Evolutionary conservation across 2,329 filamentous ascomycete species (phyloP).

Genomic region (Xylariaceae sp.): DNA sequence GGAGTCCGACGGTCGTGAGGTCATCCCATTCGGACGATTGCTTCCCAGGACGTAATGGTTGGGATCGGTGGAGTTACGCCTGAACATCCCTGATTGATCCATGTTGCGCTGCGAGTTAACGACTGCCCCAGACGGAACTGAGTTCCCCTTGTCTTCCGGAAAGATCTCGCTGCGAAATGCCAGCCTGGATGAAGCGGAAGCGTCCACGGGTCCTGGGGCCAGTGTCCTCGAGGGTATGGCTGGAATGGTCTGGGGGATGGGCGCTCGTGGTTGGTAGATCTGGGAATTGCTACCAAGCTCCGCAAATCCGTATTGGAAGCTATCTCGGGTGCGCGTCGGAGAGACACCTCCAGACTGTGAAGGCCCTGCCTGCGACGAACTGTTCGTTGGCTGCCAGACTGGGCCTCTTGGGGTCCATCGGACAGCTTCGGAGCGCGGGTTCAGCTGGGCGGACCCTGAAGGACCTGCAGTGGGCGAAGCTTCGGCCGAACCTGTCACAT

Average conservation of each 20-base stretch:
- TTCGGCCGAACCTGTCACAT: slow-evolving; percentile 29
- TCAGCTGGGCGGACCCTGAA: slow-evolving; percentile 62
- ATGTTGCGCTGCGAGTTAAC: too few relatives aligned
- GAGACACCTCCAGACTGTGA: slow-evolving; percentile 48
- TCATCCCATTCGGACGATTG: slow-evolving; percentile 11
- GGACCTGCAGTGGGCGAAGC: slow-evolving; percentile 40
- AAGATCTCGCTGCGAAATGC: too few relatives aligned
- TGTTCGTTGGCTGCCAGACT: slow-evolving; percentile 53
- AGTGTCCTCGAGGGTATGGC: slow-evolving; percentile 27
- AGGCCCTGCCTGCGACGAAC: slow-evolving; percentile 30
- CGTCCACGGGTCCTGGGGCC: slow-evolving; percentile 34
- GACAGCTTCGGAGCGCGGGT: slow-evolving; percentile 62
- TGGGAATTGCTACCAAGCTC: slow-evolving; percentile 36
- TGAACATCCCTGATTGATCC: too few relatives aligned
- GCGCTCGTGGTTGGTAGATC: slow-evolving; percentile 39
- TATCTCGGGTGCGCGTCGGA: slow-evolving; percentile 47
- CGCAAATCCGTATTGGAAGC: slow-evolving; percentile 36
- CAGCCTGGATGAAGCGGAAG: too few relatives aligned
- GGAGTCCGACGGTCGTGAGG: slow-evolving; percentile 14
- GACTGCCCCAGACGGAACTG: too few relatives aligned
- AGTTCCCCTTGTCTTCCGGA: too few relatives aligned
- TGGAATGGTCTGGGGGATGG: slow-evolving; percentile 33
- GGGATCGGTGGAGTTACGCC: slow-evolving; percentile 22
- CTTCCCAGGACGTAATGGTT: slow-evolving; percentile 7
- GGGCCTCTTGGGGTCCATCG: slow-evolving; percentile 46